phyloP scores from a whole-genome alignment of 768 basidiomycete genomes.

The Collybiopsis confluens region DNA sequence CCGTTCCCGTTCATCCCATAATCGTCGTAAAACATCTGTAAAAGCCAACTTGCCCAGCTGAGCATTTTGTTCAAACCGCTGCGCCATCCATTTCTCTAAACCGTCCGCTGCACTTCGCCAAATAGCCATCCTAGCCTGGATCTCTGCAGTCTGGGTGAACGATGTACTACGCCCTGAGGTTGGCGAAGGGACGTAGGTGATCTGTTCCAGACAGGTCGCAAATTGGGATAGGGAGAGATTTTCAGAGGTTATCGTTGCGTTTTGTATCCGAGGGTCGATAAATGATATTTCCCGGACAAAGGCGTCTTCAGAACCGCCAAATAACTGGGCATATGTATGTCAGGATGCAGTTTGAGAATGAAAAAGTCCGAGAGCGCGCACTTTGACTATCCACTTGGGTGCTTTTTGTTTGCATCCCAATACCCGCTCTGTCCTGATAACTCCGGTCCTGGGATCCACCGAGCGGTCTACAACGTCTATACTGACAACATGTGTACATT shows the following conservation, averaged over 20 bases:
- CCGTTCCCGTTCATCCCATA: slow-evolving; percentile 71
- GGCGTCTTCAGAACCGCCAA: slow-evolving; percentile 91
- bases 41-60: slow-evolving; percentile 86
- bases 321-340: slow-evolving; percentile 59
- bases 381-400: slow-evolving; percentile 91
- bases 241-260: slow-evolving; percentile 82
- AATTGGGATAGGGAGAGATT: slow-evolving; percentile 96
- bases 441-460: slow-evolving; percentile 77
- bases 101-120: slow-evolving; percentile 81
- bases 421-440: slow-evolving; percentile 88
- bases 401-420: slow-evolving; percentile 90
- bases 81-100: slow-evolving; percentile 80
- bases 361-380: slow-evolving; percentile 23
- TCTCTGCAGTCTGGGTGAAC: slow-evolving; percentile 89
- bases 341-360: too few species aligned
- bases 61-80: slow-evolving; percentile 91
- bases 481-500: slow-evolving; percentile 83
- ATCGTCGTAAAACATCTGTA: slow-evolving; percentile 76
- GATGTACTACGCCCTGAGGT: slow-evolving; percentile 56
- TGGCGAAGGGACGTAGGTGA: slow-evolving; percentile 72
- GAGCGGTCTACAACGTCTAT: slow-evolving; percentile 85
- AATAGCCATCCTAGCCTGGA: slow-evolving; percentile 76
- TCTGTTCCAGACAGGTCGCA: slow-evolving; percentile 86
- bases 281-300: slow-evolving; percentile 95
- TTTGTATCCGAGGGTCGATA: slow-evolving; percentile 78